Evolutionary conservation across 208 protist genomes (phyloP), one percentile per base, ranked within the genome.

Genomic region (Wallacemonas sp.): DNA sequence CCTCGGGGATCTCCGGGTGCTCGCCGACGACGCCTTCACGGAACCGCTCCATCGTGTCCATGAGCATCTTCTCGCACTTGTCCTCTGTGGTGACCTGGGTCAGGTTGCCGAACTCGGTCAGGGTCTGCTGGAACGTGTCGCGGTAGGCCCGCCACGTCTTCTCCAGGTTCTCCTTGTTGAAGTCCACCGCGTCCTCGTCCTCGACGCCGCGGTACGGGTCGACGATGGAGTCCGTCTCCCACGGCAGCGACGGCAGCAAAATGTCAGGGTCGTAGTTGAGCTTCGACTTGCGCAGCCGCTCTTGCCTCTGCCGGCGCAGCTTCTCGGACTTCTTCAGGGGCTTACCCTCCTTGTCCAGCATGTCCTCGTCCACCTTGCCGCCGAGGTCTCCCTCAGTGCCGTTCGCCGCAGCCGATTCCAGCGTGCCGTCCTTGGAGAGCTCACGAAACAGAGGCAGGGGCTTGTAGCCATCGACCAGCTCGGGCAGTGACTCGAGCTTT

Each of bases 41-140:
- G 63, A 93, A 93, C 11, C 82, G 68, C 41, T 81, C 77, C 81
- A 91, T 91, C 25, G 79, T 81, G 66, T 95, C 87, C 67, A 82
- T 82, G 11, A 93, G 72, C 86, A 95, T 91, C 42, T 74, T 72
- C 68, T 92, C 87, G 39, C 81, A 87, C 57, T 88, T 86, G 29
- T 88, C 84, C 71, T 93, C 87, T 38, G 71, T 92, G 18, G 82
- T 87, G 50, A 91, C 76, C 68, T 92, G 83, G 10, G 85, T 88
- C 16, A 93, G 80, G 57, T 91, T 95, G 33, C 85, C 83, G 63
- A 93, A 92, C 68, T 95, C 87, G 16, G 87, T 92, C 3, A 95
- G 68, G 25, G 74, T 71, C 67, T 93, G 90, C 76, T 87, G 87
- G 72, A 95, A 92, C 0, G 79, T 66, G 18, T 89, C 83, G 28